Evolutionary conservation across 1,284 basidiomycete species (phyloP).

Genomic region (Exobasidium cylindrosporum): DNA sequence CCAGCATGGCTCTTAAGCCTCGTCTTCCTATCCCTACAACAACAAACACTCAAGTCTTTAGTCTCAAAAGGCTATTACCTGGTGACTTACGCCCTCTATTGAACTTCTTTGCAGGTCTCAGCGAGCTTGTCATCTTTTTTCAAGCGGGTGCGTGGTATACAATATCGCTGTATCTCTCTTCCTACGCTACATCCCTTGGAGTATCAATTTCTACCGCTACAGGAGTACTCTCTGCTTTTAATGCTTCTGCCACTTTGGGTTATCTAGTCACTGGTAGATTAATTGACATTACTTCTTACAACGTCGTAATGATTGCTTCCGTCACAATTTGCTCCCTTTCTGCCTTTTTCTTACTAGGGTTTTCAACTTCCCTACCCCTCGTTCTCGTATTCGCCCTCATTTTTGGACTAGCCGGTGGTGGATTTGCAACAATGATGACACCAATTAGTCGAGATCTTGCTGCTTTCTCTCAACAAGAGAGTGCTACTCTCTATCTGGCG

Average conservation of each 20-base stretch:
- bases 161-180: constrained; percentile 38
- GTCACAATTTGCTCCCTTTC: constrained; percentile 26
- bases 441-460: constrained; percentile 27
- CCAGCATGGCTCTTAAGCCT: constrained; percentile 20
- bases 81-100: constrained; percentile 12
- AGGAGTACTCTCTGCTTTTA: constrained; percentile 39
- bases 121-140: constrained; percentile 15
- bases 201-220: constrained; percentile 29
- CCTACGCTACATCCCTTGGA: constrained; percentile 34
- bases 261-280: constrained; percentile 32
- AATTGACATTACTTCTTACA: constrained; percentile 31
- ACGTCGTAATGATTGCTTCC: constrained; percentile 31
- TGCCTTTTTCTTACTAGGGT: constrained; percentile 36
- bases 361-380: constrained; percentile 32
- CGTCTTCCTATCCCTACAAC: constrained; percentile 4
- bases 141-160: constrained; percentile 38
- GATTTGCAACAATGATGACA: constrained; percentile 24
- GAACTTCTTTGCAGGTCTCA: constrained; percentile 9
- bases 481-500: constrained; percentile 23
- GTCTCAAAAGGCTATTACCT: constrained; percentile 9
- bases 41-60: constrained; percentile 13
- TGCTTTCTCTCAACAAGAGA: constrained; percentile 9
- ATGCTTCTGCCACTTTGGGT: constrained; percentile 36
- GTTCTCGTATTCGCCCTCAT: constrained; percentile 37
- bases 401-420: constrained; percentile 26